These are phyloP conservation scores for Tolypocladium paradoxum DNA, from an alignment of 2,329 filamentous ascomycete genomes.

Conservation along the genomic window DNA sequence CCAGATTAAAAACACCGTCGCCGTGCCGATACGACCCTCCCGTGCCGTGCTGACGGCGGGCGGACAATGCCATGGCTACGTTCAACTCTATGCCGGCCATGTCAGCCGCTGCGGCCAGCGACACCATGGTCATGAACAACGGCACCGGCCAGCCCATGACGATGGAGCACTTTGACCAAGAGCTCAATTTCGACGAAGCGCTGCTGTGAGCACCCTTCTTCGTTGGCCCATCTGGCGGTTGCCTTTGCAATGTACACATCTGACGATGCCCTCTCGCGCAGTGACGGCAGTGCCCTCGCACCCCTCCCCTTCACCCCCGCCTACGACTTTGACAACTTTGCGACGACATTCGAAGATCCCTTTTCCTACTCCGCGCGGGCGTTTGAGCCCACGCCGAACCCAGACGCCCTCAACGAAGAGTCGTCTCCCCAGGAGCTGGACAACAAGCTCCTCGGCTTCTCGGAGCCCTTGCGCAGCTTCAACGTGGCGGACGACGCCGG, in stretches of 20 bases:
- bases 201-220: slow-evolving; percentile 35
- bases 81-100: slow-evolving; percentile 47
- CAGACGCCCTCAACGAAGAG: slow-evolving; percentile 33
- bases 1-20: slow-evolving; percentile 1
- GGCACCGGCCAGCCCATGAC: slow-evolving; percentile 25
- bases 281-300: slow-evolving; percentile 22
- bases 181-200: slow-evolving; percentile 44
- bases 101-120: slow-evolving; percentile 31
- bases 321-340: slow-evolving; percentile 51
- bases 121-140: slow-evolving; percentile 35
- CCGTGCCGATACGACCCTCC: slow-evolving; percentile 1
- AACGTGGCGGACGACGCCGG: slow-evolving; percentile 56
- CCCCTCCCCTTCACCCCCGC: slow-evolving; percentile 43
- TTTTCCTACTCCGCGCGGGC: slow-evolving; percentile 46
- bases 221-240: not conserved
- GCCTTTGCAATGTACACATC: not conserved
- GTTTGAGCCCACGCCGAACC: slow-evolving; percentile 32
- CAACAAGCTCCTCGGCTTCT: slow-evolving; percentile 67
- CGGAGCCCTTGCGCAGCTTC: slow-evolving; percentile 47
- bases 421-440: slow-evolving; percentile 47
- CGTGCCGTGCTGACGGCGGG: slow-evolving; percentile 18
- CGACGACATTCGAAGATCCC: slow-evolving; percentile 54
- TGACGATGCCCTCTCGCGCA: slow-evolving; percentile 5
- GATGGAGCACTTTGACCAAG: slow-evolving; percentile 42
- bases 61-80: slow-evolving; percentile 43